Evolutionary conservation across 257 asterid genomes (phyloP), one percentile per base, ranked within the genome.

Genomic region (Lantana camara): DNA sequence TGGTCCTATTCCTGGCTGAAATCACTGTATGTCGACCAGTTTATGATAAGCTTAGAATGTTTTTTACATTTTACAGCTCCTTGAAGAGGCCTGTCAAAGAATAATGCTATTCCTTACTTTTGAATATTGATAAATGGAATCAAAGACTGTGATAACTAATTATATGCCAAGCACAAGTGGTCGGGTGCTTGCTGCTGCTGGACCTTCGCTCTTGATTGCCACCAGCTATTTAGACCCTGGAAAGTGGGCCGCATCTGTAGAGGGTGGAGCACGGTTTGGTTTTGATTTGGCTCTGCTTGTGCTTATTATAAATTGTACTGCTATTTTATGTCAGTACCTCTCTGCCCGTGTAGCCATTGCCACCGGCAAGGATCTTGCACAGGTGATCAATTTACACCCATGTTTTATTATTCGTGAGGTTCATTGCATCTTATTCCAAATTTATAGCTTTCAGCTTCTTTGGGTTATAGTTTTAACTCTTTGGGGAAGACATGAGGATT

Each of bases 241-340:
- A 61, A 85, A 85, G 67, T 85, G 87, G 89, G 84, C 87, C 24
- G 79, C 84, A 52, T 68, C 79, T 52, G 78, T 83, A 52, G 94
- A 85, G 63, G 87, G 90, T 16, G 94, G 94, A 20, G 79, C 84
- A 21, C 85, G 78, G 24, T 81, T 78, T 45, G 94, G 94, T n/a
- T 59, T 60, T 66, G 87, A 83, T 63, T 59, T 80, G 60, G 74
- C 67, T 50, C 57, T 68, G 24, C 75, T 76, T 27, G 57, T 79
- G 63, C 76, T 85, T 51, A 38, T 73, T 32, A 77, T 85, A 64
- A 82, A 72, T 73, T 59, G 71, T 62, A 77, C 78, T 63, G 89
- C 94, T 16, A 75, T 85, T 63, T 60, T 85, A 23, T 82, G 85
- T 67, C 90, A 85, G 63, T 85, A 72, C 70, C 70, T 85, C 40